A percentile compares a stretch with the other conserved stretches of the same genome.
Conservation (phyloP, 441 rosid species). For the Corymbia calophylla region DNA sequence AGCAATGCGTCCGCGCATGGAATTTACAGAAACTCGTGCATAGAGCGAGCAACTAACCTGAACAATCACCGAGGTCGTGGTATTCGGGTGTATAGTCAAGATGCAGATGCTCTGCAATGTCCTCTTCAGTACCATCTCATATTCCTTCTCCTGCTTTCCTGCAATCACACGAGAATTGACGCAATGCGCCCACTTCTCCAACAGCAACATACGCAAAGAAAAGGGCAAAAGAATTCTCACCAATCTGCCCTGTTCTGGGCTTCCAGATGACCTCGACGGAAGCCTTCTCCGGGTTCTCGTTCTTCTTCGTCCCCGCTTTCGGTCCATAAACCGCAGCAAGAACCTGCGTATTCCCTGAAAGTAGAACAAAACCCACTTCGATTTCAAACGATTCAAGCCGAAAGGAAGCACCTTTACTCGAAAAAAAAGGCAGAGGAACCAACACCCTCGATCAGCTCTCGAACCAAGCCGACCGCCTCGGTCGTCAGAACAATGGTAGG, state of each 20-base stretch:
- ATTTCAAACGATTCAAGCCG: neutral
- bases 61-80: conserved; percentile 72
- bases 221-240: conserved; percentile 13
- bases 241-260: conserved; percentile 87
- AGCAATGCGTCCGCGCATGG: neutral
- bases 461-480: neutral
- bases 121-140: conserved; percentile 70
- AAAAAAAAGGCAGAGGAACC: neutral
- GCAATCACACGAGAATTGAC: neutral
- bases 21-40: neutral
- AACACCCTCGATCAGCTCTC: neutral
- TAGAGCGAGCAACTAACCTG: conserved; percentile 28
- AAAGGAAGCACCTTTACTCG: neutral
- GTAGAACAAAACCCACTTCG: neutral
- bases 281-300: conserved; percentile 89
- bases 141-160: conserved; percentile 79
- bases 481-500: neutral
- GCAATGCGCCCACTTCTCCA: neutral
- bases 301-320: conserved; percentile 83
- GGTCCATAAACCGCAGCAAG: conserved; percentile 94
- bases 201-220: neutral
- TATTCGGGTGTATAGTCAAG: conserved; percentile 72
- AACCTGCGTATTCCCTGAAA: conserved; percentile 77
- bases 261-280: conserved; percentile 91
- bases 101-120: conserved; percentile 82